Conservation (phyloP, 306 rosid species). For the Parietaria judaica region DNA sequence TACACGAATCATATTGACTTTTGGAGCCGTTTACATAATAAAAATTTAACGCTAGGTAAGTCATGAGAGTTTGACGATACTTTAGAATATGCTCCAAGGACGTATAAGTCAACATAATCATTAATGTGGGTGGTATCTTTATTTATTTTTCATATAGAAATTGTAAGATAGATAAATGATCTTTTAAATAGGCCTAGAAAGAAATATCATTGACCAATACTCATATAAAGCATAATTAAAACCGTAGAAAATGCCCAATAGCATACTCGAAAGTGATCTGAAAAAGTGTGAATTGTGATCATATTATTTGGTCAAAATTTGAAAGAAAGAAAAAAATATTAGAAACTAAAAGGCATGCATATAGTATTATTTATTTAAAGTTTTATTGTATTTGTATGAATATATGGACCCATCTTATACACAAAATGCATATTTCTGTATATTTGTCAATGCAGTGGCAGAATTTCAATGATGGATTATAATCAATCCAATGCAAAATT, state of each 20-base stretch:
- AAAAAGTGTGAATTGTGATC: background rate
- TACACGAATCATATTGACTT: too few relatives aligned
- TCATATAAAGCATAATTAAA: background rate
- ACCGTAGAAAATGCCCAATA: constrained; percentile 5
- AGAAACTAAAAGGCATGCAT: background rate
- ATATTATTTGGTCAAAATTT: constrained; percentile 21
- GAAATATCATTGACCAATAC: background rate
- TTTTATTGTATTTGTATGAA: background rate
- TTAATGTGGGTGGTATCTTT: background rate
- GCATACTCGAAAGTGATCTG: constrained; percentile 3
- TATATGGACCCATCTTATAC: constrained; percentile 22
- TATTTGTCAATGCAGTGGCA: background rate
- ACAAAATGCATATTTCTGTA: background rate
- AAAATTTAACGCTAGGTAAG: too few relatives aligned
- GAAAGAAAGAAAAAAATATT: constrained; percentile 3
- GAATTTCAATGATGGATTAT: constrained; percentile 4
- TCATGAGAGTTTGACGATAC: background rate
- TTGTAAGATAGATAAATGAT: too few relatives aligned
- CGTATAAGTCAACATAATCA: background rate
- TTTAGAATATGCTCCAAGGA: background rate
- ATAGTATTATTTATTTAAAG: background rate
- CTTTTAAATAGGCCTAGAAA: background rate
- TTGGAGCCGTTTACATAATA: too few relatives aligned
- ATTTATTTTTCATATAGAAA: background rate
- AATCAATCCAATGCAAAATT: background rate